Percentiles rank a stretch among this genome's conserved stretches.
Conservation (phyloP, 225 moss, liverwort and hornwort species). For the Antitrichia curtipendula region DNA sequence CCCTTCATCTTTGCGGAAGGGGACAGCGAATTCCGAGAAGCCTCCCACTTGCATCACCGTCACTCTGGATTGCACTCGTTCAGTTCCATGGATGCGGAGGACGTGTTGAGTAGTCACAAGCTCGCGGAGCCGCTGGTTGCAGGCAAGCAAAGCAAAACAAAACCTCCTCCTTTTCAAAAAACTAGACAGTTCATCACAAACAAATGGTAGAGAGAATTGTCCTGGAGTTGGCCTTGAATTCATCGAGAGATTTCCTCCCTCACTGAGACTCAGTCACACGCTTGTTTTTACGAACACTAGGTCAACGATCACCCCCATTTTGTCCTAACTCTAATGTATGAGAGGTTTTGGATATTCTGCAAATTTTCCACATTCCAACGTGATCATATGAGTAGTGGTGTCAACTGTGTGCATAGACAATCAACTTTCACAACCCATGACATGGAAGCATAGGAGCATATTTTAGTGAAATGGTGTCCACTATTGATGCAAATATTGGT, state of each 20-base stretch:
- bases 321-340: not conserved
- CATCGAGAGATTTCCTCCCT: not conserved
- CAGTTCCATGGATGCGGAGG: slow-evolving; percentile 69
- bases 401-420: not conserved
- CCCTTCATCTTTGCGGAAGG: slow-evolving; percentile 87
- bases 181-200: not conserved
- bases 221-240: not conserved
- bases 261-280: too few relatives aligned
- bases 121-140: slow-evolving; percentile 53
- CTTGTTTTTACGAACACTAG: not conserved
- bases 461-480: not conserved
- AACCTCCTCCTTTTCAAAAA: not conserved
- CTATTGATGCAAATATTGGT: too few relatives aligned
- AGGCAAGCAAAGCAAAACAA: slow-evolving; percentile 12
- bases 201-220: not conserved
- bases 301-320: not conserved
- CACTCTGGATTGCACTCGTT: slow-evolving; percentile 33
- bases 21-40: slow-evolving; percentile 67
- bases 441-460: not conserved
- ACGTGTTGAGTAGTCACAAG: slow-evolving; percentile 59
- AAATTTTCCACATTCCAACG: not conserved
- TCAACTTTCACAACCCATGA: not conserved
- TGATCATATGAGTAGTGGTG: too few relatives aligned
- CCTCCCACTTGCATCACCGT: slow-evolving; percentile 30
- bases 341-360: too few relatives aligned